Base-by-base conservation (phyloP, 768 basidiomycete genomes). In the Filobasidium wieringae region DNA sequence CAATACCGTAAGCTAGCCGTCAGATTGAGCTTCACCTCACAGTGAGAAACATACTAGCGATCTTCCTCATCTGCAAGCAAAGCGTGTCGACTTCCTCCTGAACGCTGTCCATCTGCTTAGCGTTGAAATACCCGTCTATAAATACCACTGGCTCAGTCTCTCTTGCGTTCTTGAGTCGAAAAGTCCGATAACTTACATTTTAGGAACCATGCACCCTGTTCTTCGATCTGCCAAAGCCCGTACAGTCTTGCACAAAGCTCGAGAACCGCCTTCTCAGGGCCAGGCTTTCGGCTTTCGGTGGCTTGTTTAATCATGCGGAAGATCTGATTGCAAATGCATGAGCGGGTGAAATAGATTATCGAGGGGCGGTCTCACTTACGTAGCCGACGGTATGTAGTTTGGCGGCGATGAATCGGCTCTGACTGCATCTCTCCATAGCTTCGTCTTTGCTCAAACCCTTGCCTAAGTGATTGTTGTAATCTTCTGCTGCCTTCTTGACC, bases 341-440 rank as follows among this genome's bases (percentile, higher is more conserved):
- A 17, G 4, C 29, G n/a, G 41, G 4, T 8, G 17, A 11, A 45
- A 29, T 32, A 53, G 34, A 22, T 17, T 12, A 19, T 15, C 17
- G 24, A 14, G 17, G 12, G 4, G 15, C 12, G 11, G 30, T 8
- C 9, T 30, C 4, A 53, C 60, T 55, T 43, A 61, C 60, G 45
- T 59, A 64, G 24, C 73, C 73, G 2, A 65, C 62, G 3, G 72
- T 68, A 63, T 77, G 77, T 39, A 76, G 58, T 66, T 76, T 76
- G 40, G 76, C 75, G 22, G 77, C 77, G 52, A 77, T 66, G 63
- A 76, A 77, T 9, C 76, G 40, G 26, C 70, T 71, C 61, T 76
- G 74, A 19, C 72, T 74, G 59, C 74, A 75, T 45, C 53, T 61
- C 66, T 77, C 77, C 65, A 76, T 72, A n/a, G 77, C 76, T 52